Base-by-base conservation (phyloP, 192 early-diverging fungal species). In the Coemansia guatemalensis region DNA sequence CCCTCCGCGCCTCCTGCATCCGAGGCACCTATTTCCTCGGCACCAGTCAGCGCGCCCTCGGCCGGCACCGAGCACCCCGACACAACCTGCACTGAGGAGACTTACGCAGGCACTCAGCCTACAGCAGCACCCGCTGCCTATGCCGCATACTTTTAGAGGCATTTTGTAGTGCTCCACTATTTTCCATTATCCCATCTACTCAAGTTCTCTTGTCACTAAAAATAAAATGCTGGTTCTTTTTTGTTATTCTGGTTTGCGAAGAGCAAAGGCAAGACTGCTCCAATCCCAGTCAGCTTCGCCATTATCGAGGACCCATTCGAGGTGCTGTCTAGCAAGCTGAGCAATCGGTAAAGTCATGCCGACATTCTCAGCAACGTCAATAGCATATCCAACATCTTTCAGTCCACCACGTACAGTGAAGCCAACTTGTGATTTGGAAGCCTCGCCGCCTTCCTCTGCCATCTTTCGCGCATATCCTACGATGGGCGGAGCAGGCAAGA, bases 401-500 rank as follows among this genome's bases (percentile, higher is more conserved):
- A 82, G 65, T 14, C 71, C 69, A 7, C 67, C 64, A 4, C 49
- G 53, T 21, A 82, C 67, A 4, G 52, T 73, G 29, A 82, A 74
- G 1, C 68, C 68, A 20, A 76, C 74, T 22, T 76, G 60, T 5
- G 64, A 62, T 33, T 73, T 82, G 5, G 66, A 56, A 11, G 70
- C 79, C 14, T 82, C 68, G 22, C 65, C 69, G 9, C 18, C 22
- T 1, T 68, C 58, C 2, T 24, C 73, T 3, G 65, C 58, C 64
- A 70, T 63, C 62, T 76, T 82, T 1, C 22, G 25, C 48, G 83
- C 78, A 56, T 89, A 89, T 2, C 67, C 71, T 14, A 76, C 33
- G 48, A 85, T 67, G 0, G 81, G 53, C 4, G 82, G 71, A 0
- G 69, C 62, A 0, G 87, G 74, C 27, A 88, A 83, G 22, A 89